Evolutionary conservation across 805 yeast species (phyloP).

Genomic region (Kazachstania africana): DNA sequence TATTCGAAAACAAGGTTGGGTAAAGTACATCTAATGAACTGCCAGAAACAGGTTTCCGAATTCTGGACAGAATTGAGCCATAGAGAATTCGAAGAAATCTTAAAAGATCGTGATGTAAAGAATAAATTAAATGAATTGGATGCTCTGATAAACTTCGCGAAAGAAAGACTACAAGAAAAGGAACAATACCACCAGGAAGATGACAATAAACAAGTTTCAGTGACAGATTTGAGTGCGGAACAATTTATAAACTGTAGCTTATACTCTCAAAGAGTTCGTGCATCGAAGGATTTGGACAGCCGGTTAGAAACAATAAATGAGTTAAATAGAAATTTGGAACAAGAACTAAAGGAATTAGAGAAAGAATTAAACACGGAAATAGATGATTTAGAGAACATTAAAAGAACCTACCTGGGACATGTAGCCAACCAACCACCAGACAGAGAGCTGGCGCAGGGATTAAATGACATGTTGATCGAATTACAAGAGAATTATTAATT

Average conservation of each 20-base stretch:
- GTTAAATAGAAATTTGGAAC: slow-evolving; percentile 14
- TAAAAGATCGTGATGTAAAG: slow-evolving; percentile 33
- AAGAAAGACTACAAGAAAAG: slow-evolving; percentile 9
- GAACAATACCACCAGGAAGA: slow-evolving; percentile 3
- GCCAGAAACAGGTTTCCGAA: slow-evolving; percentile 39
- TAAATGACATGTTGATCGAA: slow-evolving; percentile 20
- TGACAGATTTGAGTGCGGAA: slow-evolving; percentile 17
- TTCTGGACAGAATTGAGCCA: slow-evolving; percentile 40
- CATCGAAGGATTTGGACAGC: slow-evolving; percentile 14
- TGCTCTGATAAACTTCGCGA: slow-evolving; percentile 28
- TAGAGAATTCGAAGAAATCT: slow-evolving; percentile 44
- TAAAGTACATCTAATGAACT: slow-evolving; percentile 32
- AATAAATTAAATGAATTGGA: slow-evolving; percentile 30
- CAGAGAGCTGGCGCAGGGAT: slow-evolving; percentile 16
- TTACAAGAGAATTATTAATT: slow-evolving; percentile 6
- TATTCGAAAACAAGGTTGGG: slow-evolving; percentile 39
- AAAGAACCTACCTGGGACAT: slow-evolving; percentile 8
- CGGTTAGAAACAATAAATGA: slow-evolving; percentile 11
- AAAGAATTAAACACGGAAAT: slow-evolving; percentile 14
- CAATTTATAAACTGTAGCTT: slow-evolving; percentile 19
- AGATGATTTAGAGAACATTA: slow-evolving; percentile 8
- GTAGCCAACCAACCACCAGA: slow-evolving; percentile 18
- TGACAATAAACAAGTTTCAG: slow-evolving; percentile 1
- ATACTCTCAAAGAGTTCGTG: slow-evolving; percentile 11
- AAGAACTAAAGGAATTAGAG: slow-evolving; percentile 14